Base-by-base conservation (phyloP, 1,284 basidiomycete species). In the Naganishia sp. region DNA sequence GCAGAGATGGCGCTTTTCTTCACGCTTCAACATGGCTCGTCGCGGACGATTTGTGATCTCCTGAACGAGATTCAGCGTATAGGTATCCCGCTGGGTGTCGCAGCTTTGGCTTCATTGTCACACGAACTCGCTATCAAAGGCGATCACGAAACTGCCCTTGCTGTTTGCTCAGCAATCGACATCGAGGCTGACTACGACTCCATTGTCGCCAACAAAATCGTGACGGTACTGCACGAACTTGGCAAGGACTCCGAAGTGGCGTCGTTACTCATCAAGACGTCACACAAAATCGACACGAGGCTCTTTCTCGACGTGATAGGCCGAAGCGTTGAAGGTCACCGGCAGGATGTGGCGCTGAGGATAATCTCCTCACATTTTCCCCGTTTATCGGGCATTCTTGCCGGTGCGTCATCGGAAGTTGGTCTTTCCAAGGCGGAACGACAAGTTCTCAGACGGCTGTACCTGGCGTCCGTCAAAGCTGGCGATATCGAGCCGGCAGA, bases 1-100 rank as follows among this genome's bases (percentile, higher is more conserved):
- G 46, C 48, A n/a, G 59, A 61, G 50, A 21, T 50, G 25, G 11
- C 28, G 10, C 39, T 61, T 25, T 61, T 61, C 48, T 48, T 21
- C 2, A 6, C 36, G 3, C 23, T 52, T 18, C 3, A 28, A 21
- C 50, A 49, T 42, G 23, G 48, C 31, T 61, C 59, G 18, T 13
- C 48, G 2, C 15, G 44, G 13, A 61, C 36, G 36, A 23, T 61
- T 16, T 18, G 21, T 18, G 44, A 52, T 23, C 23, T 52, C 5
- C 50, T 43, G 48, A 21, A 43, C 13, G 46, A 52, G 18, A 52
- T 61, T 2, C 33, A 28, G 9, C n/a, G 21, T 10, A 6, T 39
- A 15, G 36, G 23, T 4, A 52, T 61, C 21, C 23, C 13, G 4
- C 3, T 43, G 15, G 28, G 36, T 31, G 21, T 5, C 3, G 7